phyloP scores from a whole-genome alignment of 2,329 filamentous ascomycete genomes.

The Pseudogymnoascus pannorum region DNA sequence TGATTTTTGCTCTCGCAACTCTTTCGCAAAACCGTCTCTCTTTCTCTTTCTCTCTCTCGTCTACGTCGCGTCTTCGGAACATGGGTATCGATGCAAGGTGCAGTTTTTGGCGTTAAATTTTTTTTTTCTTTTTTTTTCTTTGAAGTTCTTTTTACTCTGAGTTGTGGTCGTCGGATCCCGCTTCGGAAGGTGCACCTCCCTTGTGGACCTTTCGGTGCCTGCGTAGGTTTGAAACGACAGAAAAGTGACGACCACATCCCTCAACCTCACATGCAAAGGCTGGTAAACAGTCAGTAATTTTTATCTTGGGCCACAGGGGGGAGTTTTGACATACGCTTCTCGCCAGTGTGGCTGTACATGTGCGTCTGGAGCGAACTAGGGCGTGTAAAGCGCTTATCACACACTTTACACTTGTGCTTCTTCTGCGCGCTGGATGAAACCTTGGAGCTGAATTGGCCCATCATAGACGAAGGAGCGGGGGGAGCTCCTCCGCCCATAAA shows the following conservation, averaged over 20 bases:
- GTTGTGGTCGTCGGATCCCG: constrained; percentile 52
- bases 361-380: constrained; percentile 93
- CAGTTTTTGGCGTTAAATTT: not conserved
- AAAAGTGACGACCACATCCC: constrained; percentile 92
- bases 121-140: not conserved
- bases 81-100: constrained; percentile 4
- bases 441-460: constrained; percentile 97
- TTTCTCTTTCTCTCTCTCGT: not conserved
- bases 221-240: constrained; percentile 90
- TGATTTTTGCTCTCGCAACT: constrained; percentile 1
- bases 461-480: constrained; percentile 91
- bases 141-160: constrained; percentile 40
- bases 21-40: too few species aligned
- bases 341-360: constrained; percentile 97
- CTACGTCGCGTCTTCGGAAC: constrained; percentile 1
- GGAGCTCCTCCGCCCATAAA: constrained; percentile 50
- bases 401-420: constrained; percentile 99
- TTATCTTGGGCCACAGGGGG: not conserved
- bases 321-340: constrained; percentile 69
- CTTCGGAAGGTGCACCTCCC: constrained; percentile 58
- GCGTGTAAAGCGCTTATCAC: constrained; percentile 93
- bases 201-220: constrained; percentile 96
- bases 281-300: constrained; percentile 34
- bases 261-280: constrained; percentile 92
- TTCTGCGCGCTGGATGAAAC: constrained; percentile 93